These are phyloP conservation scores for Galeopsis tetrahit DNA, from an alignment of 257 asterid species.

Conservation along the genomic window DNA sequence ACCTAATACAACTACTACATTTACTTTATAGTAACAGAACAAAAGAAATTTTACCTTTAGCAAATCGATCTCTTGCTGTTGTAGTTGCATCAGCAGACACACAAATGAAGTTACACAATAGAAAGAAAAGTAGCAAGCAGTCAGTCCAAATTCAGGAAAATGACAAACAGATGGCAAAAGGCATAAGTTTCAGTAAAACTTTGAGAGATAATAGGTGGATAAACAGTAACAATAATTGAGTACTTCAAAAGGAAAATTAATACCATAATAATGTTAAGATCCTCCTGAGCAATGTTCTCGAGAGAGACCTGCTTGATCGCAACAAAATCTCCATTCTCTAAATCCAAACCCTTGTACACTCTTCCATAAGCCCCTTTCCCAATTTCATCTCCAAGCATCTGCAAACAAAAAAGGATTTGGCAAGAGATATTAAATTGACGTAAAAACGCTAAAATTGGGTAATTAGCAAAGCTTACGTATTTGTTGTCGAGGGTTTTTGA, in stretches of 20 bases:
- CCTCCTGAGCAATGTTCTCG: constrained; percentile 92
- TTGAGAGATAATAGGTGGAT: not conserved
- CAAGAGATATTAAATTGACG: not conserved
- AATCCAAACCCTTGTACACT: constrained; percentile 97
- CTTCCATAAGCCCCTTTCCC: constrained; percentile 99
- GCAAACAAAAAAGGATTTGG: constrained; percentile 8
- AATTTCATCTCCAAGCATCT: constrained; percentile 99
- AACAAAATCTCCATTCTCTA: constrained; percentile 97
- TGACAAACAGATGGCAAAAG: constrained; percentile 3
- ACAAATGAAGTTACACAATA: constrained; percentile 13
- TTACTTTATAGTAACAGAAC: constrained; percentile 7
- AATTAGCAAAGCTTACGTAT: constrained; percentile 42
- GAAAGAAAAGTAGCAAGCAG: constrained; percentile 32
- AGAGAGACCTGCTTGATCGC: constrained; percentile 97
- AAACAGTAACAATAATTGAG: not conserved
- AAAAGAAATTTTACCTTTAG: constrained; percentile 67
- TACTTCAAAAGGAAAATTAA: constrained; percentile 21
- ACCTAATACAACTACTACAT: constrained; percentile 11
- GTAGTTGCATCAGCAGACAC: constrained; percentile 29
- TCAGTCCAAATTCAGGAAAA: constrained; percentile 31
- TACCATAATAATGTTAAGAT: constrained; percentile 86
- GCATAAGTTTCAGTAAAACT: constrained; percentile 18
- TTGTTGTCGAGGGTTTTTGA: constrained; percentile 58
- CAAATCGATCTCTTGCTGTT: constrained; percentile 98
- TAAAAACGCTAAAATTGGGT: not conserved